Evolutionary conservation across 768 basidiomycete genomes (phyloP).

Genomic region (Lactarius psammicola): DNA sequence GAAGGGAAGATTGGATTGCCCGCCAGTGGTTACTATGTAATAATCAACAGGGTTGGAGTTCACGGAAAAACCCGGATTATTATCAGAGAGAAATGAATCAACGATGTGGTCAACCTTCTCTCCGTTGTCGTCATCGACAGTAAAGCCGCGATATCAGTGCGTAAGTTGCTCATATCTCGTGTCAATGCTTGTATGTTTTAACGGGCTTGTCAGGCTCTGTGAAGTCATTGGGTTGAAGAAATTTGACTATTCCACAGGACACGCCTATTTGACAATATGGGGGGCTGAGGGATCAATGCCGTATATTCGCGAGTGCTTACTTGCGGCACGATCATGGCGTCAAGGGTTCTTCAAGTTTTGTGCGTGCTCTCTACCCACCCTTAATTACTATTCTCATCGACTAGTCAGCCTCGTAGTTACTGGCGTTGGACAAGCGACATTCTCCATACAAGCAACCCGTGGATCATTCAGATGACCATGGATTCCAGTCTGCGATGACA

Average conservation of each 20-base stretch:
- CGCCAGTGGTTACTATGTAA: too few relatives aligned
- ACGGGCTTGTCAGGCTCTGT: not conserved
- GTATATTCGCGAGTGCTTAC: constrained; percentile 91
- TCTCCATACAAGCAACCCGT: constrained; percentile 91
- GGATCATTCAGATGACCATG: constrained; percentile 96
- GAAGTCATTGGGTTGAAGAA: constrained; percentile 25
- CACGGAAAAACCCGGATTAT: not conserved
- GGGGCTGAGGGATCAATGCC: constrained; percentile 89
- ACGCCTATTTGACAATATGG: constrained; percentile 88
- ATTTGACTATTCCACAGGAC: constrained; percentile 72
- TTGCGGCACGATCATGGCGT: too few relatives aligned
- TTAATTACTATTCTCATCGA: not conserved
- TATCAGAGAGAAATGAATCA: not conserved
- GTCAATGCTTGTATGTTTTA: not conserved
- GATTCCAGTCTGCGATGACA: constrained; percentile 93
- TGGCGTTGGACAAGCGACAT: constrained; percentile 99
- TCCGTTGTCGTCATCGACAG: constrained; percentile 14
- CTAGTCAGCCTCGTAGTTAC: constrained; percentile 78
- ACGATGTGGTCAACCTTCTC: not conserved
- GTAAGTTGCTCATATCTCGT: constrained; percentile 13
- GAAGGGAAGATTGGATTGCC: too few relatives aligned
- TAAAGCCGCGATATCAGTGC: constrained; percentile 16
- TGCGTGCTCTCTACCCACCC: constrained; percentile 40
- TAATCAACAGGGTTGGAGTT: not conserved
- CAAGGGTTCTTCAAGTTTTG: constrained; percentile 91